Base-by-base conservation (phyloP, 768 basidiomycete species). In the Phylloporus sp. region DNA sequence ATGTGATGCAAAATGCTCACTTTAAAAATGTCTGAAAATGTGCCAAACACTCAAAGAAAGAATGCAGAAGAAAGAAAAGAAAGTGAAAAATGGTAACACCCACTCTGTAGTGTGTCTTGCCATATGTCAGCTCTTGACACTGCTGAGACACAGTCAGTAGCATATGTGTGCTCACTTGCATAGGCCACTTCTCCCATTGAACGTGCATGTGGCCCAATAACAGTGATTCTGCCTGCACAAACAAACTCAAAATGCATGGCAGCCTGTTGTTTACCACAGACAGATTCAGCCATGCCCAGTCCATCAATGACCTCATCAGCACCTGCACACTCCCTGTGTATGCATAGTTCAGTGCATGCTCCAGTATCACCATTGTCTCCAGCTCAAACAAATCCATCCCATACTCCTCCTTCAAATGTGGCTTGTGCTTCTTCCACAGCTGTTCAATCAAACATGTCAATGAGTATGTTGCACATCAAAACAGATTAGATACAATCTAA, bases 221-320 rank as follows among this genome's bases (percentile, higher is more conserved):
- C 15, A 53, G 6, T 4, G 32, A 8, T 0, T 42, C 52, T 1
- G 1, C 5, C 0, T 9, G 42, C 8, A 53, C 40, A 27, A 32
- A 5, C n/a, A n/a, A n/a, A n/a, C n/a, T n/a, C n/a, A n/a, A n/a
- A n/a, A 52, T 34, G 26, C 50, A 52, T 7, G 50, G 46, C 0
- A 52, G 32, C 0, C 51, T 34, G 22, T 52, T 38, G 24, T 49
- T 38, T 7, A 52, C 11, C 1, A 52, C 42, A 0, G 42, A 38
- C 1, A 52, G 34, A 13, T 42, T 26, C 0, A 53, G 9, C 47
- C 42, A 53, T 1, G 48, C 18, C 0, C 35, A 4, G 14, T 53
- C 43, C 51, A 52, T 52, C 10, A 53, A 24, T 0, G 29, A 3
- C 3, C 26, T 21, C 2, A 31, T 49, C 9, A 49, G 38, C 6